These are phyloP conservation scores for Suhomyces chickasaworum DNA, from an alignment of 1,139 yeast genomes.

Conservation along the genomic window DNA sequence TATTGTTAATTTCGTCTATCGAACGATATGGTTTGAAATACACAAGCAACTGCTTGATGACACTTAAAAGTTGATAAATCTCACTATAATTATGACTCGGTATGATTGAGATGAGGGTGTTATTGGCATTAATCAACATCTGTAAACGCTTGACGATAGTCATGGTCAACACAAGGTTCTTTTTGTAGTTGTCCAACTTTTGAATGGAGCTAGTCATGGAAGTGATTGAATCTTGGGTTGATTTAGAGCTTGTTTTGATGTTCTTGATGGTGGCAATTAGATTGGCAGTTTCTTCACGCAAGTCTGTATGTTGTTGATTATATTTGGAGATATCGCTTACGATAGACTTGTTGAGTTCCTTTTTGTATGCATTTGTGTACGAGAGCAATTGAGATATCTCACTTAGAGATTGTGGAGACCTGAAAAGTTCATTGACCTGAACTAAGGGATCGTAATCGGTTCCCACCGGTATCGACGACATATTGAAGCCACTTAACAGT, in stretches of 20 bases:
- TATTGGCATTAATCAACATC: conserved; percentile 80
- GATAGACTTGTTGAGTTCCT: conserved; percentile 46
- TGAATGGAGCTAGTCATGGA: conserved; percentile 78
- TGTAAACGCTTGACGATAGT: conserved; percentile 84
- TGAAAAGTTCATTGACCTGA: conserved; percentile 41
- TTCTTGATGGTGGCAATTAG: conserved; percentile 43
- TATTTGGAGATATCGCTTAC: conserved; percentile 31
- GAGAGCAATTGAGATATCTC: conserved; percentile 50
- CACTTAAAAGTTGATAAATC: conserved; percentile 68
- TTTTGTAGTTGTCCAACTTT: conserved; percentile 75
- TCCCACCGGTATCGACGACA: conserved; percentile 8
- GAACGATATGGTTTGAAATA: conserved; percentile 84
- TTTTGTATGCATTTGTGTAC: conserved; percentile 46
- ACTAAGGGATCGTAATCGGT: conserved; percentile 32
- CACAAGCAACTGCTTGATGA: conserved; percentile 74
- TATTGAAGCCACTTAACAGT: neutral
- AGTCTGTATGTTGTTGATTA: conserved; percentile 26
- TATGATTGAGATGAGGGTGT: conserved; percentile 56
- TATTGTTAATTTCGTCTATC: conserved; percentile 74
- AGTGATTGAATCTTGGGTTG: conserved; percentile 65
- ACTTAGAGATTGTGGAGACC: conserved; percentile 43
- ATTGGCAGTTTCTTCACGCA: conserved; percentile 46
- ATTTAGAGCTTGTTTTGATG: conserved; percentile 31
- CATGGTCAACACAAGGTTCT: conserved; percentile 80
- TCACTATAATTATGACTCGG: conserved; percentile 57